phyloP scores from a whole-genome alignment of 2,329 filamentous ascomycete genomes.

The Ascochyta pisi region DNA sequence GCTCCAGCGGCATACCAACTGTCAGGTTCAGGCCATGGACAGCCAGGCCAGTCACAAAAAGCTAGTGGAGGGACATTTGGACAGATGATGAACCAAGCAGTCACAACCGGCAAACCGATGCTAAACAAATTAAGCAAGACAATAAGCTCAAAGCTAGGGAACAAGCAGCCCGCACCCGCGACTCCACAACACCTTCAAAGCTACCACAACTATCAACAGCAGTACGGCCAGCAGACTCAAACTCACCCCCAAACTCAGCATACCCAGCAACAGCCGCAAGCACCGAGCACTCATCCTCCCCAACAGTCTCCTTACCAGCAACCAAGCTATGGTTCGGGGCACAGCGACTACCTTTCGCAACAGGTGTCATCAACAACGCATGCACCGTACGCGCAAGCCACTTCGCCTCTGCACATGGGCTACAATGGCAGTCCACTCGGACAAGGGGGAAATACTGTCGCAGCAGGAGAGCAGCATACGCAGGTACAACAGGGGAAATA shows the following conservation, averaged over 20 bases:
- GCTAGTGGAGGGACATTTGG: slow-evolving; percentile 32
- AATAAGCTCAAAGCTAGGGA: slow-evolving; percentile 43
- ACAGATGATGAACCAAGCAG: slow-evolving; percentile 45
- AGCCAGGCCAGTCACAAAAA: slow-evolving; percentile 28
- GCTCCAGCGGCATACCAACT: slow-evolving; percentile 26
- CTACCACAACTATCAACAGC: slow-evolving; percentile 43
- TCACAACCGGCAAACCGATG: slow-evolving; percentile 47
- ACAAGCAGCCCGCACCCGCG: slow-evolving; percentile 29
- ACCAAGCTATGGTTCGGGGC: slow-evolving; percentile 31
- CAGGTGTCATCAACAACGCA: slow-evolving; percentile 22
- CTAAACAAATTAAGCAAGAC: slow-evolving; percentile 47
- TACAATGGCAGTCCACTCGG: slow-evolving; percentile 21
- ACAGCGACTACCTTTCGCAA: slow-evolving; percentile 39
- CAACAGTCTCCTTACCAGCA: slow-evolving; percentile 39
- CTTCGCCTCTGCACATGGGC: slow-evolving; percentile 19
- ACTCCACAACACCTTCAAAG: slow-evolving; percentile 41
- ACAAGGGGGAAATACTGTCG: slow-evolving; percentile 17
- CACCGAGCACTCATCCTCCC: slow-evolving; percentile 26
- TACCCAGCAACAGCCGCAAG: slow-evolving; percentile 23
- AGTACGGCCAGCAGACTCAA: slow-evolving; percentile 32
- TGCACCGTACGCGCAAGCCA: slow-evolving; percentile 17
- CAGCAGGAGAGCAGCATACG: slow-evolving; percentile 7
- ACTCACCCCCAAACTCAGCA: slow-evolving; percentile 24
- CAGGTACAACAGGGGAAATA: slow-evolving; percentile 23
- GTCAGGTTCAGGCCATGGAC: slow-evolving; percentile 22